A percentile compares a stretch with the other conserved stretches of the same genome.
phyloP scores from a whole-genome alignment of 352 stramenopile genomes.

The Phytophthora citrophthora region DNA sequence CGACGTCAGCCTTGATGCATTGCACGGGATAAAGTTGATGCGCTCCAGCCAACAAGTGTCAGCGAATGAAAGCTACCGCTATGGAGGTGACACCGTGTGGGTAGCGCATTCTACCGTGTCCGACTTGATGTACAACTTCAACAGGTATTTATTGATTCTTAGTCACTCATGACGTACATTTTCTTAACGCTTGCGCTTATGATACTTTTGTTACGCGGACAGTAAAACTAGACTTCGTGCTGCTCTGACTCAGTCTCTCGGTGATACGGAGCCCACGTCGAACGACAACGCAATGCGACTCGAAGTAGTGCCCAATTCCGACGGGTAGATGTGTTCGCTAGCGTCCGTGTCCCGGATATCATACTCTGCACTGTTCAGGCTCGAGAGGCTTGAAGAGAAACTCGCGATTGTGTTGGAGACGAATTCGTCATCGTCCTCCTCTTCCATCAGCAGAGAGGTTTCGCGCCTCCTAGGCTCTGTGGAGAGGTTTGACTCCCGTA shows the following conservation, averaged over 20 bases:
- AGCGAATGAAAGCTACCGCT: neutral
- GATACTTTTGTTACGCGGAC: conserved; percentile 15
- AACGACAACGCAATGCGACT: conserved; percentile 42
- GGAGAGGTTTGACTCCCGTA: conserved; percentile 8
- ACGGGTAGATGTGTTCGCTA: conserved; percentile 44
- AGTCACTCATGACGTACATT: too few relatives aligned
- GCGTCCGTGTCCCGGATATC: conserved; percentile 39
- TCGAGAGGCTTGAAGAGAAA: conserved; percentile 37
- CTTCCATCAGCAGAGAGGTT: neutral
- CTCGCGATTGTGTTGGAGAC: conserved; percentile 28
- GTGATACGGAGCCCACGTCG: conserved; percentile 22
- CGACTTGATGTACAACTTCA: conserved; percentile 2
- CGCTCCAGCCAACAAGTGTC: too few relatives aligned
- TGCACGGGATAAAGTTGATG: neutral
- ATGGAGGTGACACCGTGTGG: neutral
- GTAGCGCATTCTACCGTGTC: neutral
- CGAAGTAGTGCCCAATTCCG: conserved; percentile 31
- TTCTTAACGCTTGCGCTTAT: conserved; percentile 2
- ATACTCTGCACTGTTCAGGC: conserved; percentile 29
- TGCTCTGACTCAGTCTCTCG: conserved; percentile 3
- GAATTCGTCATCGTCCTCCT: neutral
- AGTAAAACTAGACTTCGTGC: conserved; percentile 14
- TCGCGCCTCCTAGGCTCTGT: conserved; percentile 5
- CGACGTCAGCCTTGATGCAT: neutral
- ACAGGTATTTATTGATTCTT: conserved; percentile 6